A percentile compares a stretch with the other conserved stretches of the same genome.
These are phyloP conservation scores for Colletotrichum endophyticum DNA, from an alignment of 2,329 filamentous ascomycete genomes.

Conservation along the genomic window DNA sequence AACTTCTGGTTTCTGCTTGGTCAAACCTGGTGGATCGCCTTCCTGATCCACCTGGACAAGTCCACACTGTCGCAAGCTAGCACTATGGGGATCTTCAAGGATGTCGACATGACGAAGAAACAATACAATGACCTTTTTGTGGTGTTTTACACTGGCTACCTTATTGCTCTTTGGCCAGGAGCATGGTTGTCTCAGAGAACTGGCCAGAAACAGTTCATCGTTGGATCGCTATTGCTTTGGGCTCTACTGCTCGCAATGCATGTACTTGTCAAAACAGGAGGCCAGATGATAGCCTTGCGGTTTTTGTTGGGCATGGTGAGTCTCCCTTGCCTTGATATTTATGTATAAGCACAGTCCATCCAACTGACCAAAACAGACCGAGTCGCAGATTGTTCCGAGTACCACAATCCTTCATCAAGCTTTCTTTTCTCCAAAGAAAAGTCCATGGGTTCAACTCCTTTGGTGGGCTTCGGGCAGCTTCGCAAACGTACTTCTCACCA, in stretches of 20 bases:
- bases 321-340: not conserved
- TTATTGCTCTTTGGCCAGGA: slow-evolving; percentile 27
- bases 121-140: slow-evolving; percentile 27
- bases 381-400: slow-evolving; percentile 30
- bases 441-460: slow-evolving; percentile 31
- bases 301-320: slow-evolving; percentile 27
- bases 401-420: slow-evolving; percentile 31
- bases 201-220: slow-evolving; percentile 28
- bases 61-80: slow-evolving; percentile 26
- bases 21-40: slow-evolving; percentile 21
- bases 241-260: slow-evolving; percentile 27
- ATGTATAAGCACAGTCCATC: not conserved
- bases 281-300: slow-evolving; percentile 24
- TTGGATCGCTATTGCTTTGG: slow-evolving; percentile 25
- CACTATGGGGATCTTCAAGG: slow-evolving; percentile 29
- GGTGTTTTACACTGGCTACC: slow-evolving; percentile 27
- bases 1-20: slow-evolving; percentile 28
- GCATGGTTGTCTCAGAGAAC: slow-evolving; percentile 24
- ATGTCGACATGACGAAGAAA: slow-evolving; percentile 24
- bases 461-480: slow-evolving; percentile 32
- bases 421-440: slow-evolving; percentile 31
- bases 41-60: slow-evolving; percentile 29
- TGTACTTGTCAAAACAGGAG: slow-evolving; percentile 24
- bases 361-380: slow-evolving; percentile 21
- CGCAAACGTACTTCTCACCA: slow-evolving; percentile 30